Evolutionary conservation across 1,139 yeast species (phyloP), one percentile per base, ranked within the genome.

Genomic region (Sugiyamaella xylanicola): DNA sequence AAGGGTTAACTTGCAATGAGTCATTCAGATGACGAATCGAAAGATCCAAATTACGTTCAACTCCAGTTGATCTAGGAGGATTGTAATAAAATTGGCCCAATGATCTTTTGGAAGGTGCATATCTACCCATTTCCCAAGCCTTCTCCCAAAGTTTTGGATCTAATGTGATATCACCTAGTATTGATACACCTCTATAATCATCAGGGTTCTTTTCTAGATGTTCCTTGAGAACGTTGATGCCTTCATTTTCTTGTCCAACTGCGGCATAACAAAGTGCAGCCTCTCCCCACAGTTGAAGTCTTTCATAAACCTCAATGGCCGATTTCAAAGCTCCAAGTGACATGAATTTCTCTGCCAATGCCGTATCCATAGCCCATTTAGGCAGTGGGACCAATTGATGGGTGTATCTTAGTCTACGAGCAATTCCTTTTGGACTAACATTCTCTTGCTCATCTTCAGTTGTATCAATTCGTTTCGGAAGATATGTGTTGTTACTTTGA

Each of bases 241-340:
- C 98, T 58, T 82, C 80, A 3, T 72, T 73, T 63, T 83, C 91
- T 59, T 87, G 85, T 25, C 91, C 97, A 20, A 85, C 85, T 1
- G 96, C 87, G 1, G 96, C 96, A 65, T 87, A 84, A 74, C 99
- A 93, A 58, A 93, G 74, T 0, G 98, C 98, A 20, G 89, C 88
- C 65, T 93, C 98, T 53, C 87, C 83, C 66, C 83, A 79, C 77
- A 90, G 74, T 48, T 84, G 81, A 54, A 95, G 75, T 60, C 97
- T 77, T 67, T 87, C 91, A 68, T 91, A 95, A 25, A 93, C 89
- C 57, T 89, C 96, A 52, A 92, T 78, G 0, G 99, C 99, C 8
- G 96, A 87, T 61, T 85, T 85, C 51, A 91, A 74, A 16, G 89
- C 84, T 48, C 99, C 98, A 51, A 95, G 71, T 2, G 95, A 85